Base-by-base conservation (phyloP, 2,329 filamentous ascomycete genomes). In the Ophiostoma piceae region DNA sequence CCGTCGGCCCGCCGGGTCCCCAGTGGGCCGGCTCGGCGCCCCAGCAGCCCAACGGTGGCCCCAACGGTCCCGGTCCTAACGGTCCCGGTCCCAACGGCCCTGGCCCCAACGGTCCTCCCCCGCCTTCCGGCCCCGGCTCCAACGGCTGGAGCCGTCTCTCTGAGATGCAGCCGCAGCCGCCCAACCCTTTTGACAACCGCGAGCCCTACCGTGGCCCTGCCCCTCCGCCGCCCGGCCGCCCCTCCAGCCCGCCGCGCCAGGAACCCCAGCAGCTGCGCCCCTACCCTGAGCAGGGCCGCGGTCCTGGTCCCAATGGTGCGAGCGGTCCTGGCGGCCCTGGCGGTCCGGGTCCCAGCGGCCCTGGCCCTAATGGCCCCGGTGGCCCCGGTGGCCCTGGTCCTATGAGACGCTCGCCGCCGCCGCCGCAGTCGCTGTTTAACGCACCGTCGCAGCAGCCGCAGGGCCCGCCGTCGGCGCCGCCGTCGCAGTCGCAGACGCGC, bases 1-100 rank as follows among this genome's bases (percentile, higher is more conserved):
- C 95, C 69, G 91, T 91, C 74, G 92, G 91, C 12, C 92, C 92
- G 71, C 92, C 92, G 68, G 90, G 90, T 68, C 94, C 93, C 73
- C 91, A 96, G 78, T 98, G 94, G 94, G 92, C 91, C 73, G 90
- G 89, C 71, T 87, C 88, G 62, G 87, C 88, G 67, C 84, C 84
- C 71, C 80, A 80, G 72, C 80, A 80, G 72, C 78, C 80, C 65
- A 74, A 79, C 75, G 77, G 78, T 81, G 35, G 35, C 8, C 35
- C 35, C 35, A 35, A 35, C 8, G 35, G 35, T 8, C 35, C 35
- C 35, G 35, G 35, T 35, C 35, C 35, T 8, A 35, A 35, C 3
- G 35, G 35, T 8, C 35, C 35, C 35, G 35, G 35, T 8, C 35
- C 35, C 35, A 35, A 35, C 35, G 35, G 35, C 5, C 35, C 35